Evolutionary conservation across 331 rosid genomes (phyloP).

Genomic region (Dryas integrifolia): DNA sequence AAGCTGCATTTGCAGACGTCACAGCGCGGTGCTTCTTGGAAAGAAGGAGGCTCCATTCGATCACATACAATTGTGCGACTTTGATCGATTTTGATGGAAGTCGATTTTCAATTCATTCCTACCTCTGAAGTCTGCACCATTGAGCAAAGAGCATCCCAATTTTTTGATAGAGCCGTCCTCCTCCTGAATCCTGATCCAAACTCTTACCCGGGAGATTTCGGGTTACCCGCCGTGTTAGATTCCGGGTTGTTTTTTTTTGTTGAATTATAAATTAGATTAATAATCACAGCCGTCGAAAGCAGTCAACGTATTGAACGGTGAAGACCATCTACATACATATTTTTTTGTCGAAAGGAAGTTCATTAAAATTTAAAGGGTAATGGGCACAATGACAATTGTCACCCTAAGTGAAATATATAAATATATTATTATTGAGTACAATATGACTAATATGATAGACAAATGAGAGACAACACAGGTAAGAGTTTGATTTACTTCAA

Average conservation of each 20-base stretch:
- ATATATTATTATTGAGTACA: too few relatives aligned
- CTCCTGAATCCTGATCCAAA: not conserved
- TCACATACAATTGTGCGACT: not conserved
- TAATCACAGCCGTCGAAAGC: not conserved
- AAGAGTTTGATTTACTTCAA: too few relatives aligned
- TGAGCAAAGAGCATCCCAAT: not conserved
- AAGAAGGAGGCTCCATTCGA: conserved; percentile 65
- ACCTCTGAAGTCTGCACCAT: not conserved
- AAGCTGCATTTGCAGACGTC: conserved; percentile 96
- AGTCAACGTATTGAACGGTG: not conserved
- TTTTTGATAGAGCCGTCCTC: not conserved
- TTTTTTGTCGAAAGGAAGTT: too few relatives aligned
- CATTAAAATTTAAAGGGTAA: too few relatives aligned
- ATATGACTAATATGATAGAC: too few relatives aligned
- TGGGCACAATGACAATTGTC: too few relatives aligned
- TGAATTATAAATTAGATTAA: not conserved
- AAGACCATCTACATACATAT: not conserved
- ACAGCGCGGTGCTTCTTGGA: conserved; percentile 89
- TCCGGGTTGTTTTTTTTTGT: not conserved
- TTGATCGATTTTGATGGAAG: not conserved
- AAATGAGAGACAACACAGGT: too few relatives aligned
- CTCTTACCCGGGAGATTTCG: not conserved
- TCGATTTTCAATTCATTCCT: conserved; percentile 11
- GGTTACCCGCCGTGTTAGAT: conserved; percentile 11
- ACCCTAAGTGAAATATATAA: too few relatives aligned